Evolutionary conservation across 768 basidiomycete species (phyloP).

Genomic region (Auriculariales sp.): DNA sequence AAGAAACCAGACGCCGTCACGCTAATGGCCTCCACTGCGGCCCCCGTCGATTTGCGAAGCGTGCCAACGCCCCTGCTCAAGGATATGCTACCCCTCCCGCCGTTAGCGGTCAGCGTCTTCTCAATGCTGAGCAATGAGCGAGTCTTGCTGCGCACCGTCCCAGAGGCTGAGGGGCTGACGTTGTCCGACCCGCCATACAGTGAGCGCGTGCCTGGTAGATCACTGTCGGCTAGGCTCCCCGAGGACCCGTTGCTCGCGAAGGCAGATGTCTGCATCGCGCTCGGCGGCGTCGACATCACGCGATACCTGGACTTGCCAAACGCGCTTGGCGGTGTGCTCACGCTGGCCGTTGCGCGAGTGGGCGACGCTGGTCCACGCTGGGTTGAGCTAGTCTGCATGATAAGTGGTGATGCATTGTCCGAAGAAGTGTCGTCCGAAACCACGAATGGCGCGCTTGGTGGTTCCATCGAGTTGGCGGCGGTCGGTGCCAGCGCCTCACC

Average conservation of each 20-base stretch:
- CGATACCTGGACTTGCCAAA: constrained; percentile 14
- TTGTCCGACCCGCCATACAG: constrained; percentile 11
- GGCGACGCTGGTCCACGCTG: constrained; percentile 9
- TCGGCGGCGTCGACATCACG: constrained; percentile 2
- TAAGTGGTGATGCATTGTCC: not conserved
- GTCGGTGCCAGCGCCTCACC: constrained; percentile 30
- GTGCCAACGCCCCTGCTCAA: constrained; percentile 29
- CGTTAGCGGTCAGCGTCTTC: constrained; percentile 15
- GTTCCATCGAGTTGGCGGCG: not conserved
- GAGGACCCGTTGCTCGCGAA: not conserved
- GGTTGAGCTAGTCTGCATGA: not conserved
- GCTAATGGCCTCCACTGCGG: constrained; percentile 62
- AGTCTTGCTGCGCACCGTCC: constrained; percentile 25
- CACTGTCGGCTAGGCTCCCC: constrained; percentile 6
- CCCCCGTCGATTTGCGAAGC: constrained; percentile 44
- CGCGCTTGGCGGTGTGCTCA: constrained; percentile 49
- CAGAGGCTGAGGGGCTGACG: constrained; percentile 19
- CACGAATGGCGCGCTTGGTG: not conserved
- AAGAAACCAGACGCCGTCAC: constrained; percentile 74
- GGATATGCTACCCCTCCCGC: constrained; percentile 8
- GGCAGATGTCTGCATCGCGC: constrained; percentile 1
- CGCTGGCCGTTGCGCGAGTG: too few relatives aligned
- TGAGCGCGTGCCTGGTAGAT: constrained; percentile 17
- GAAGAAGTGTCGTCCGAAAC: not conserved
- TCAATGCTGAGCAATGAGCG: constrained; percentile 58